A percentile compares a stretch with the other conserved stretches of the same genome.
These are phyloP conservation scores for Cryptococcus sp. DNA, from an alignment of 1,284 basidiomycete species.

Conservation along the genomic window DNA sequence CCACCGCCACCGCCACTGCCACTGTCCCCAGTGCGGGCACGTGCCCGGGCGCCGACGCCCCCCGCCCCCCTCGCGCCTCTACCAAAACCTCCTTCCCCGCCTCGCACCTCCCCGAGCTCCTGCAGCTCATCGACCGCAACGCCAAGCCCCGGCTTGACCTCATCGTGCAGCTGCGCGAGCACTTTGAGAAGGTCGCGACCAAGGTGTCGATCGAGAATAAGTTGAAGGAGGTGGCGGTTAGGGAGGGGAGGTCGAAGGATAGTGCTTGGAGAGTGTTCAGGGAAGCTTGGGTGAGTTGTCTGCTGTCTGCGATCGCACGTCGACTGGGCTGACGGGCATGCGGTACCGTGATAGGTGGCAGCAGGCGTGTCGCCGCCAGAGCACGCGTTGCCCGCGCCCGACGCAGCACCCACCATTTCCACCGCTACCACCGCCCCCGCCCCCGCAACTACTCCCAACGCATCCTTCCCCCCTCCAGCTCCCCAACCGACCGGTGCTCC, in stretches of 20 bases:
- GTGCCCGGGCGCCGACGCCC: not conserved
- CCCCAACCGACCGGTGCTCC: too few species aligned
- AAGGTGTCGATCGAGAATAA: conserved; percentile 48
- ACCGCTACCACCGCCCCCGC: not conserved
- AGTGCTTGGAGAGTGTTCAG: conserved; percentile 40
- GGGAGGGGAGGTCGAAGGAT: conserved; percentile 40
- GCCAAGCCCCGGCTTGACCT: conserved; percentile 38
- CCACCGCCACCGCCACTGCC: conserved; percentile 1
- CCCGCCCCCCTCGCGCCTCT: conserved; percentile 4
- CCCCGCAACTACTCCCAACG: not conserved
- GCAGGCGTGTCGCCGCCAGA: conserved; percentile 8
- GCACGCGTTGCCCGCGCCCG: not conserved
- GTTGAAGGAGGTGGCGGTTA: conserved; percentile 42
- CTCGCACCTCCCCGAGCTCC: conserved; percentile 36
- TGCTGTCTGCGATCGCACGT: not conserved
- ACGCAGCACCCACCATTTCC: not conserved
- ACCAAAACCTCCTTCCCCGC: conserved; percentile 42
- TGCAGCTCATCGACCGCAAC: conserved; percentile 38
- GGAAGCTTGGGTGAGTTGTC: conserved; percentile 33
- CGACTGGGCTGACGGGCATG: not conserved
- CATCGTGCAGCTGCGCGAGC: conserved; percentile 31
- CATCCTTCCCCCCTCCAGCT: not conserved
- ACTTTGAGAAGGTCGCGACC: conserved; percentile 40
- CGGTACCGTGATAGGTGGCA: conserved; percentile 1
- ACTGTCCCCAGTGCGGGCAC: not conserved